Conservation (phyloP, 495 filamentous ascomycete genomes). For the Xeromyces bisporus region DNA sequence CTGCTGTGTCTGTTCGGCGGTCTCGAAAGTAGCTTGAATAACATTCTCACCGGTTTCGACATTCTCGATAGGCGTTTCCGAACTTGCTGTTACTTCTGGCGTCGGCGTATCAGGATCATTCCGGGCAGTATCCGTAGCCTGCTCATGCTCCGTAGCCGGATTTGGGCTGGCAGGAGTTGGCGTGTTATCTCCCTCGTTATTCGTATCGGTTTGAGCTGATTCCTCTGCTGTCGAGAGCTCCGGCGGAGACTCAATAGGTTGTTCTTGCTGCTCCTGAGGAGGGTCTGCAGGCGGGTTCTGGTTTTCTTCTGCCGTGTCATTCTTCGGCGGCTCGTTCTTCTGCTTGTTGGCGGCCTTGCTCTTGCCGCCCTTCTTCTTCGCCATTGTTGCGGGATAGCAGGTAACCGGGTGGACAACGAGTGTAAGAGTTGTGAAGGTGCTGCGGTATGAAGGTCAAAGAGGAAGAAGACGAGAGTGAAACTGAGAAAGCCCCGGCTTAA, state of each 20-base stretch:
- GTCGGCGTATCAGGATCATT: slow-evolving; percentile 4
- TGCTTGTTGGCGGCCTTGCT: slow-evolving; percentile 24
- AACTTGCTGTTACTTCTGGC: slow-evolving; percentile 6
- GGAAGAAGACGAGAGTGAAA: slow-evolving; percentile 5
- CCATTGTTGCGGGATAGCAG: slow-evolving; percentile 18
- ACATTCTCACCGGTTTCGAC: slow-evolving; percentile 3
- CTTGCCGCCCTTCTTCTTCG: slow-evolving; percentile 17
- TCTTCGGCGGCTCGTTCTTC: slow-evolving; percentile 19
- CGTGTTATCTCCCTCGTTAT: too few species aligned
- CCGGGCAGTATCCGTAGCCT: slow-evolving; percentile 9
- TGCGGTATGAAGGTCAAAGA: slow-evolving; percentile 30
- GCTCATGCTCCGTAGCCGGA: slow-evolving; percentile 6
- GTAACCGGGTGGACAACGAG: too few species aligned
- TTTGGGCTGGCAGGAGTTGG: slow-evolving; percentile 7
- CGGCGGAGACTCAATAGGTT: neutral
- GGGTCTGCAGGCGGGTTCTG: neutral
- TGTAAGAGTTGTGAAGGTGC: slow-evolving; percentile 16
- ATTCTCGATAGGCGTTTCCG: slow-evolving; percentile 4
- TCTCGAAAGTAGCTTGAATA: neutral
- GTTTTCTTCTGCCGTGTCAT: slow-evolving; percentile 11
- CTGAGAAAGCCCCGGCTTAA: too few species aligned
- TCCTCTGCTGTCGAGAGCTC: neutral
- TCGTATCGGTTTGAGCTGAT: too few species aligned
- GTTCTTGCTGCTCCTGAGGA: neutral
- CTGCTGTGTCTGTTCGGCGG: neutral